Conservation (phyloP, 1,139 yeast genomes). For the Kurtzmaniella natalensis region DNA sequence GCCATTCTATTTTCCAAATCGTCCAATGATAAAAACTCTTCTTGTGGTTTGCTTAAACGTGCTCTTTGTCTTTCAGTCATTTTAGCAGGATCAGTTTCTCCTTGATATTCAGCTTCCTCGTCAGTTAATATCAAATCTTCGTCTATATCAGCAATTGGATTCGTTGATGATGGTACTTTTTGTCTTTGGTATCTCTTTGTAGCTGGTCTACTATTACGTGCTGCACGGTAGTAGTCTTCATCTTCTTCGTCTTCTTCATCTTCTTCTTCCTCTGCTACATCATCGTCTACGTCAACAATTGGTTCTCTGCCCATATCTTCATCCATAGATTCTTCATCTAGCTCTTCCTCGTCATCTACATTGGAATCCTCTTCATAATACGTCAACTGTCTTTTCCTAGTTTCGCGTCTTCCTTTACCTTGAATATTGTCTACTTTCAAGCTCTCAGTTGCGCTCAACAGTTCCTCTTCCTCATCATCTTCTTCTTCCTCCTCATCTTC, state of each 20-base stretch:
- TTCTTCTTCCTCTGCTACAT: slow-evolving; percentile 2
- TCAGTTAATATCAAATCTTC: slow-evolving; percentile 40
- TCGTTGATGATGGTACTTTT: background rate
- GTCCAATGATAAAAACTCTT: slow-evolving; percentile 9
- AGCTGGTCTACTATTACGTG: slow-evolving; percentile 2
- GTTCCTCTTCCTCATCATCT: slow-evolving; percentile 19
- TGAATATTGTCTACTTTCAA: background rate
- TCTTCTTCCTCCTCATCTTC: slow-evolving; percentile 8
- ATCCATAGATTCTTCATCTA: slow-evolving; percentile 19
- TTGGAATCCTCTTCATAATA: slow-evolving; percentile 31
- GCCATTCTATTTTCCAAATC: slow-evolving; percentile 13
- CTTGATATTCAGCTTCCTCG: slow-evolving; percentile 39
- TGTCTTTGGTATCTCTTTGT: background rate
- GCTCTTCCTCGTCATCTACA: slow-evolving; percentile 24
- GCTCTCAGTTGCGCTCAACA: background rate
- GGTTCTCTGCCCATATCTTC: too few relatives aligned
- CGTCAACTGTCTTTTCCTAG: slow-evolving; percentile 28
- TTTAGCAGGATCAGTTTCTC: slow-evolving; percentile 45
- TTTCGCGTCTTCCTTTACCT: slow-evolving; percentile 14
- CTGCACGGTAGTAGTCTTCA: slow-evolving; percentile 3
- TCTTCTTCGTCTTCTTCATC: slow-evolving; percentile 10
- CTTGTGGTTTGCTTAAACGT: slow-evolving; percentile 18
- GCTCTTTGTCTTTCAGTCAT: slow-evolving; percentile 64
- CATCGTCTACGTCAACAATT: too few relatives aligned
- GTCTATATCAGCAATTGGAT: slow-evolving; percentile 20